Conservation (phyloP, 805 yeast species). For the Starmerella vaccinii region DNA sequence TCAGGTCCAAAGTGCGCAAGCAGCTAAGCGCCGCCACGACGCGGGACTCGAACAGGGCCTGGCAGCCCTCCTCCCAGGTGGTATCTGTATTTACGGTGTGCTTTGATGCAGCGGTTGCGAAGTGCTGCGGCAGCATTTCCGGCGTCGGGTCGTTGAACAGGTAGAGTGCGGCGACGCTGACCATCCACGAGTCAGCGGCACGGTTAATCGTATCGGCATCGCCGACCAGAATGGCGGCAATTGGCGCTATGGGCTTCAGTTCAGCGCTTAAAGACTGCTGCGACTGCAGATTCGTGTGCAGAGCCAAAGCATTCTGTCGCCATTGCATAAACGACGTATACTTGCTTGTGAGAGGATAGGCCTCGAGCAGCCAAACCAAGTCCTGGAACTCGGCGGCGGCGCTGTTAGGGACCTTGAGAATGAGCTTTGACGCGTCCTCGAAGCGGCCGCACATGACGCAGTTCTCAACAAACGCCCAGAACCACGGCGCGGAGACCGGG, state of each 20-base stretch:
- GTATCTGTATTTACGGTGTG: conserved; percentile 11
- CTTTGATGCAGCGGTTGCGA: conserved; percentile 4
- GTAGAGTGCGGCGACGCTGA: conserved; percentile 16
- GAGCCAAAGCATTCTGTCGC: conserved; percentile 16
- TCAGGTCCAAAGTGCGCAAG: conserved; percentile 15
- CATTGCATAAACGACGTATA: conserved; percentile 18
- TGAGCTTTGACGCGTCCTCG: conserved; percentile 7
- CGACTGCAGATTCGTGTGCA: conserved; percentile 11
- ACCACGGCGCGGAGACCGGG: background rate
- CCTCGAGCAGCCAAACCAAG: conserved; percentile 5
- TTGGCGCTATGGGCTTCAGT: conserved; percentile 1
- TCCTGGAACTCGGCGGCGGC: background rate
- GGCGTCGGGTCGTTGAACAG: conserved; percentile 20
- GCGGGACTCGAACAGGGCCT: conserved; percentile 17
- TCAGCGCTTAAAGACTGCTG: background rate
- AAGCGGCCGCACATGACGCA: conserved; percentile 10
- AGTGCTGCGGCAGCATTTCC: conserved; percentile 11
- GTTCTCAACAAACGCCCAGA: conserved; percentile 12
- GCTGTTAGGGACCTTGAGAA: conserved; percentile 1
- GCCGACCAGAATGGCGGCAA: conserved; percentile 16
- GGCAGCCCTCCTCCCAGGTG: conserved; percentile 24
- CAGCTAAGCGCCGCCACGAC: conserved; percentile 16
- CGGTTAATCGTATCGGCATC: background rate
- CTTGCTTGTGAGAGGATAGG: conserved; percentile 13
- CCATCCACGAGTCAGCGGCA: conserved; percentile 16